Conservation (phyloP, 2,329 filamentous ascomycete genomes). For the Juglanconis sp. region DNA sequence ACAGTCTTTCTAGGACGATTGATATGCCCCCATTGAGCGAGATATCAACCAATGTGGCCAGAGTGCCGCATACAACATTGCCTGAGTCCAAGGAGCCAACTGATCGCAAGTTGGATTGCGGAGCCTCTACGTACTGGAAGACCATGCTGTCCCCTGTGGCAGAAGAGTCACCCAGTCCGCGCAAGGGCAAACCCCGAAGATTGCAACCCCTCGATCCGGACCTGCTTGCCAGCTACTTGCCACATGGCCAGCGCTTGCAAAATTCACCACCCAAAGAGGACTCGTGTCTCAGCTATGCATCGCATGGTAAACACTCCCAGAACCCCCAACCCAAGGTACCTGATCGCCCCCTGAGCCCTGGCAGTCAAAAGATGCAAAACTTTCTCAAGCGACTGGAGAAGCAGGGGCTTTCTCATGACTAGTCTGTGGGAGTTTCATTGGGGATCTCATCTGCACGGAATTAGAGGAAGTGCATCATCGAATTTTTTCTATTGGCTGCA, state of each 20-base stretch:
- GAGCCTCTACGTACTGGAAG: constrained; percentile 7
- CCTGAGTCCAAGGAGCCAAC: constrained; percentile 1
- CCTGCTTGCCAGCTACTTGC: neutral
- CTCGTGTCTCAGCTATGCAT: neutral
- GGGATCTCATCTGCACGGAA: neutral
- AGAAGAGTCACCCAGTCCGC: constrained; percentile 16
- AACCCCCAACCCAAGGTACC: neutral
- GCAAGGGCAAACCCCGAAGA: neutral
- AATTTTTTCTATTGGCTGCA: neutral
- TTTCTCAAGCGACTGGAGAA: constrained; percentile 15
- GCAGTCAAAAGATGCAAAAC: constrained; percentile 17
- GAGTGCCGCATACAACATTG: constrained; percentile 3
- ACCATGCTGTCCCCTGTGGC: constrained; percentile 16
- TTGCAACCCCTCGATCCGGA: neutral
- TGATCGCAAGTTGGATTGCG: neutral
- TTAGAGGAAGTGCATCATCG: neutral
- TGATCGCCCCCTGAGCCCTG: constrained; percentile 11
- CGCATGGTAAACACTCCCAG: neutral
- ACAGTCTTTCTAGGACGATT: neutral
- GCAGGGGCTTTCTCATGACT: constrained; percentile 18
- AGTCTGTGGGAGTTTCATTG: neutral
- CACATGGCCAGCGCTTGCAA: neutral
- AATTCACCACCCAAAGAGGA: neutral
- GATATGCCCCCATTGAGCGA: constrained; percentile 5
- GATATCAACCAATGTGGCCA: constrained; percentile 18